Conservation (phyloP, 2,329 filamentous ascomycete genomes). For the Gaeumannomyces sp. region DNA sequence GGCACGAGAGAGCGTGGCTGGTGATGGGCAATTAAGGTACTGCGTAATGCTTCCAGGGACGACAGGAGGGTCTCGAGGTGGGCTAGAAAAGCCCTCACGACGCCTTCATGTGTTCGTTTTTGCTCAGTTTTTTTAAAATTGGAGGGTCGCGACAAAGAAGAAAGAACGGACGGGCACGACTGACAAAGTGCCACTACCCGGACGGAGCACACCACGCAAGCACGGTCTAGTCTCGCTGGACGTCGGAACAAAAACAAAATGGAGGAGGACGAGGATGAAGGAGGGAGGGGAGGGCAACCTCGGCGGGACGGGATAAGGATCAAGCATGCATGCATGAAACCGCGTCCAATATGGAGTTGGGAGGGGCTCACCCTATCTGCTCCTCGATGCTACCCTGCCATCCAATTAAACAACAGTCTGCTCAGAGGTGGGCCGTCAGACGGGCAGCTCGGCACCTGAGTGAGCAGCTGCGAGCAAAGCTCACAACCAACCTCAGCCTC, state of each 20-base stretch:
- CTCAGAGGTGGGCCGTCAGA: neutral
- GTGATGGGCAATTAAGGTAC: neutral
- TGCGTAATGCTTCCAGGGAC: neutral
- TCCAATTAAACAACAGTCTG: neutral
- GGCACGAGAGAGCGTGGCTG: neutral
- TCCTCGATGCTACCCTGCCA: conserved; percentile 2
- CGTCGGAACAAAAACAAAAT: neutral
- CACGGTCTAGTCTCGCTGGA: neutral
- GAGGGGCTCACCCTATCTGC: no score
- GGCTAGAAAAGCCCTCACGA: neutral
- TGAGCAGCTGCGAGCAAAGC: neutral
- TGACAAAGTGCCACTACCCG: neutral
- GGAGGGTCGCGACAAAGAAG: neutral
- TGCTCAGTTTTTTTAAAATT: neutral
- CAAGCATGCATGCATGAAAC: conserved; percentile 3
- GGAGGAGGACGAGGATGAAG: neutral
- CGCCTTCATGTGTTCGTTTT: neutral
- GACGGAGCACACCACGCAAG: neutral
- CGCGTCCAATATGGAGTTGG: no score
- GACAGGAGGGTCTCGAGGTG: neutral
- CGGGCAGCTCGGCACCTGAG: neutral
- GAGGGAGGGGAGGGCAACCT: neutral
- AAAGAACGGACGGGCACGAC: neutral
- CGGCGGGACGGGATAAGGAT: neutral
- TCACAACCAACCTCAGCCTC: neutral